phyloP scores from a whole-genome alignment of 1,284 basidiomycete genomes.

The Cryptococcus hybrid region DNA sequence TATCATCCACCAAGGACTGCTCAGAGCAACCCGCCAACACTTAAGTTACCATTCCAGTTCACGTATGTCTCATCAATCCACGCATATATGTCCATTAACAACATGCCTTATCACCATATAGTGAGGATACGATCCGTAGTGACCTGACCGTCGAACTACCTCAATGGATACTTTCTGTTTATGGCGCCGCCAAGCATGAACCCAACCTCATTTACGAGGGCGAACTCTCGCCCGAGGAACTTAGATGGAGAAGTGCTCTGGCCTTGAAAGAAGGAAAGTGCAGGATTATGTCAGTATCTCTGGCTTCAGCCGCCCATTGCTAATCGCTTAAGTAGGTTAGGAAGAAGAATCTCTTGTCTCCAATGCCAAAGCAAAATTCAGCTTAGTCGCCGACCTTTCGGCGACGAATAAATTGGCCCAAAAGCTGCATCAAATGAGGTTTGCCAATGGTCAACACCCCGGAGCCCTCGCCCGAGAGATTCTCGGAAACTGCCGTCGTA shows the following conservation, averaged over 20 bases:
- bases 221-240: slow-evolving; percentile 78
- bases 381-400: slow-evolving; percentile 26
- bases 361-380: slow-evolving; percentile 25
- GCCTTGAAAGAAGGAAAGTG: slow-evolving; percentile 61
- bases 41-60: neutral
- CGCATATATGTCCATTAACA: neutral
- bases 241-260: slow-evolving; percentile 65
- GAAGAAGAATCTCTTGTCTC: slow-evolving; percentile 31
- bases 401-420: slow-evolving; percentile 27
- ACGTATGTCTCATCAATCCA: neutral
- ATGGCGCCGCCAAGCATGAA: slow-evolving; percentile 69
- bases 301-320: neutral
- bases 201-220: slow-evolving; percentile 65
- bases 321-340: slow-evolving; percentile 20
- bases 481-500: slow-evolving; percentile 32
- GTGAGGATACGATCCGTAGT: slow-evolving; percentile 33
- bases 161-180: slow-evolving; percentile 76
- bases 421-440: slow-evolving; percentile 40
- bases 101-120: slow-evolving; percentile 4
- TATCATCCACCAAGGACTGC: slow-evolving; percentile 30
- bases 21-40: neutral
- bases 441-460: slow-evolving; percentile 11
- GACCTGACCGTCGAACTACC: slow-evolving; percentile 54
- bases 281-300: slow-evolving; percentile 65
- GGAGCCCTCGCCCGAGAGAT: slow-evolving; percentile 29